These are phyloP conservation scores for Acanthamoeba sp. DNA, from an alignment of 208 protist species.

Conservation along the genomic window DNA sequence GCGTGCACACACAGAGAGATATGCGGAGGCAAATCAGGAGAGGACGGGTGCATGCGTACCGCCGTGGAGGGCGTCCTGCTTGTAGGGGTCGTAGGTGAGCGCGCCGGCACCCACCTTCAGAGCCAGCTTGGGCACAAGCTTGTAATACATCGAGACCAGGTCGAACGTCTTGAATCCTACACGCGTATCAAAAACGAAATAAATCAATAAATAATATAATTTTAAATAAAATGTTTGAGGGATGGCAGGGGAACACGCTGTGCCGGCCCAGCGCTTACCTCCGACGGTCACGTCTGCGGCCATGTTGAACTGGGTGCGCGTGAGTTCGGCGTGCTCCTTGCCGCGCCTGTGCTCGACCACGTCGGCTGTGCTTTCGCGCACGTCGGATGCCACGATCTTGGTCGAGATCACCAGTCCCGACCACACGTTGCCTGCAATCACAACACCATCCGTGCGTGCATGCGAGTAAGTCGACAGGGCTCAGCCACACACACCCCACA, in stretches of 20 bases:
- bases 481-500: not conserved
- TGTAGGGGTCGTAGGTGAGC: constrained; percentile 62
- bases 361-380: constrained; percentile 24
- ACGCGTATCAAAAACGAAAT: no score
- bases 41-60: not conserved
- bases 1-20: no score
- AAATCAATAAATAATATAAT: no score
- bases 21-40: no score
- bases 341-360: constrained; percentile 33
- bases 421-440: constrained; percentile 8
- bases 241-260: no score
- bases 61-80: constrained; percentile 57
- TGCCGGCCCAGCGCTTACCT: no score
- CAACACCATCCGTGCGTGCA: not conserved
- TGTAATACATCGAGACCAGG: constrained; percentile 50
- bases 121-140: constrained; percentile 59
- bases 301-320: constrained; percentile 50
- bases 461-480: not conserved
- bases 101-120: constrained; percentile 44
- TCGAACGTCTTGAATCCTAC: constrained; percentile 58
- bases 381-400: constrained; percentile 61
- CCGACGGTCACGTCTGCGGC: constrained; percentile 27
- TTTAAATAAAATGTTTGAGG: no score
- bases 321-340: constrained; percentile 50
- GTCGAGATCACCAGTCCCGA: constrained; percentile 28